Evolutionary conservation across 208 protist species (phyloP), one percentile per base, ranked within the genome.

Genomic region (Trypanosoma avium): DNA sequence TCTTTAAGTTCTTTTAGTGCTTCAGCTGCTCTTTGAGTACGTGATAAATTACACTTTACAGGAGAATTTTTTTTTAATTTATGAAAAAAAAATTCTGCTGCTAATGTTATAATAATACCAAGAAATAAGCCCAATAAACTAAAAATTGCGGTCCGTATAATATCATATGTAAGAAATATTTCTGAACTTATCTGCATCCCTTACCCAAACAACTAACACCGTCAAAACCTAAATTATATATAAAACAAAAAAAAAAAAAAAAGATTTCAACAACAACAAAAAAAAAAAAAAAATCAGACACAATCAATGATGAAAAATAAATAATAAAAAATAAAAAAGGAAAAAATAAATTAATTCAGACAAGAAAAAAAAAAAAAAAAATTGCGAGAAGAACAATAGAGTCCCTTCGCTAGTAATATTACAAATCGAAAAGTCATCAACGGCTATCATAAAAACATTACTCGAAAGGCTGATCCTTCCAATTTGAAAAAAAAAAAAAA

Each of bases 1-100:
- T 6, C 12, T 19, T 35, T 67, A 58, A 75, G 27, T 40, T 67
- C 33, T n/a, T 61, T 27, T 10, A 75, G 62, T 36, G 60, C 24
- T 33, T 61, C 57, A 15, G 57, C 63, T 5, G 67, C 62, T 24
- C 66, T 70, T 24, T 50, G 50, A 36, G 62, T 45, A 7, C 54
- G 61, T 5, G 55, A 74, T 7, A 50, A 60, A 0, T 52, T 15
- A 1, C 22, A 29, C 10, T 36, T 13, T 4, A 27, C 21, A 1
- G 24, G 6, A 3, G 27, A 36, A 33, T 2, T 36, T 2, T 0
- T 19, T 46, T 26, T 29, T 12, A 27, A 27, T 47, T 21, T 9
- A 4, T 26, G 47, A 17, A 54, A 46, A 24, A 57, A 26, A 29
- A 3, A 43, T 7, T 45, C 22, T 9, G 46, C 6, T 5, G 47